Evolutionary conservation across 108 stramenopile species (phyloP), one percentile per base, ranked within the genome.

Genomic region (Pseudonitzschia multiseries): DNA sequence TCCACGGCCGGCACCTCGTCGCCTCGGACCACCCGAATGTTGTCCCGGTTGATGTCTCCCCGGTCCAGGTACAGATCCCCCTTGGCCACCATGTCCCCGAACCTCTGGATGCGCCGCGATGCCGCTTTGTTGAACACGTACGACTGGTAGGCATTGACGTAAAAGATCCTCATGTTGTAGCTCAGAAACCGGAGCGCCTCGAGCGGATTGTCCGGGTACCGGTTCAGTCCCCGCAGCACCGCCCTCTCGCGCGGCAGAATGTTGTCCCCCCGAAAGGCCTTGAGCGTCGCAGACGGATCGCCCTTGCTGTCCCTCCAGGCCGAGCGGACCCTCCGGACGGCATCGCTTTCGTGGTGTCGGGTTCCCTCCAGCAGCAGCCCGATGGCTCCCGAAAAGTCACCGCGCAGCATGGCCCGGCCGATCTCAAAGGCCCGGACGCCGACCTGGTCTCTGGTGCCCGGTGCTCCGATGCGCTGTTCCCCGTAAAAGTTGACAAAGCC

Each of bases 401-500:
- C 12, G 69, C 80, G 70, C 4, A 96, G 70, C 87, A 96, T 87
- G 0, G 86, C 86, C n/a, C 81, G 69, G 12, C 95, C 95, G 43
- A 96, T 87, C 54, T 92, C 87, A 71, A 87, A 96, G 0, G 89
- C 80, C 17, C 90, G 75, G 17, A 83, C 82, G 31, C 95, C 95
- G 40, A 89, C 83, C n/a, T 73, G 69, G 28, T 65, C 69, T 17
- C 29, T 21, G 8, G 36, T 36, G 8, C 93, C 95, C 14, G 95
- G 83, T 24, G 75, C 71, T 28, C 95, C 95, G 1, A 96, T 81
- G 15, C 95, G 78, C 78, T 96, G 95, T 66, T 91, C 87, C 10
- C 95, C 95, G 70, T 81, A 96, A 73, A 91, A 96, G 70, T 96
- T 96, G 52, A 96, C 77, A 66, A 96, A 96, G 4, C 93, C 93